These are phyloP conservation scores for Metschnikowia hibisci DNA, from an alignment of 805 yeast genomes.

Conservation along the genomic window DNA sequence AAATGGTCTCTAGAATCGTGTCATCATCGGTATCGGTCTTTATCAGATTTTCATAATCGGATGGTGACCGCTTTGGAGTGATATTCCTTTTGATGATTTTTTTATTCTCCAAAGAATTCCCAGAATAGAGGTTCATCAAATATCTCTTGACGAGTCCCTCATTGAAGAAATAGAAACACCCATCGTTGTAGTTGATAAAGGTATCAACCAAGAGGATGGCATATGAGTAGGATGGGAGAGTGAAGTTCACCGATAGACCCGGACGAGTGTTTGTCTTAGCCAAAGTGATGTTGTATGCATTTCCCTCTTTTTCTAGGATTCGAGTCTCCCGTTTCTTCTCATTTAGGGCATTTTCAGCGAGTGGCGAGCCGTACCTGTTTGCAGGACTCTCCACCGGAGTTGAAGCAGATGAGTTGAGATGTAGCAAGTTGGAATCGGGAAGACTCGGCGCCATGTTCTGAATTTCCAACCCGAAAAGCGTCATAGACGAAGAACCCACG, in stretches of 20 bases:
- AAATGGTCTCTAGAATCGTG: constrained; percentile 67
- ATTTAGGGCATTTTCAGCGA: constrained; percentile 8
- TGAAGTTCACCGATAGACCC: constrained; percentile 64
- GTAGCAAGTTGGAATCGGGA: constrained; percentile 17
- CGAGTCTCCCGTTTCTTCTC: constrained; percentile 46
- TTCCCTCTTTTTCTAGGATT: constrained; percentile 67
- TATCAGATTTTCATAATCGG: constrained; percentile 37
- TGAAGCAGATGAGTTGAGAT: constrained; percentile 14
- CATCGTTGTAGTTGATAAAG: constrained; percentile 74
- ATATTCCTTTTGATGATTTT: constrained; percentile 35
- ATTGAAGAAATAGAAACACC: constrained; percentile 79
- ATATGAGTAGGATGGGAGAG: constrained; percentile 72
- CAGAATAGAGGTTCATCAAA: constrained; percentile 59
- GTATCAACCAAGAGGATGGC: constrained; percentile 73
- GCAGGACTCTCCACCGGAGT: constrained; percentile 13
- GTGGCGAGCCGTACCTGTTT: constrained; percentile 10
- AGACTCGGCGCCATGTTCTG: constrained; percentile 54
- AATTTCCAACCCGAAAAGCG: constrained; percentile 72
- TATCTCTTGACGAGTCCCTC: constrained; percentile 74
- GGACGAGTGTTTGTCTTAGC: constrained; percentile 67
- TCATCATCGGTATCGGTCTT: constrained; percentile 46
- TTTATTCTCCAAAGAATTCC: constrained; percentile 36
- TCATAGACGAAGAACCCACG: constrained; percentile 82
- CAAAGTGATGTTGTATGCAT: constrained; percentile 66
- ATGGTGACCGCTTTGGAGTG: constrained; percentile 21